Base-by-base conservation (phyloP, 495 filamentous ascomycete genomes). In the Cairneyella variabilis region DNA sequence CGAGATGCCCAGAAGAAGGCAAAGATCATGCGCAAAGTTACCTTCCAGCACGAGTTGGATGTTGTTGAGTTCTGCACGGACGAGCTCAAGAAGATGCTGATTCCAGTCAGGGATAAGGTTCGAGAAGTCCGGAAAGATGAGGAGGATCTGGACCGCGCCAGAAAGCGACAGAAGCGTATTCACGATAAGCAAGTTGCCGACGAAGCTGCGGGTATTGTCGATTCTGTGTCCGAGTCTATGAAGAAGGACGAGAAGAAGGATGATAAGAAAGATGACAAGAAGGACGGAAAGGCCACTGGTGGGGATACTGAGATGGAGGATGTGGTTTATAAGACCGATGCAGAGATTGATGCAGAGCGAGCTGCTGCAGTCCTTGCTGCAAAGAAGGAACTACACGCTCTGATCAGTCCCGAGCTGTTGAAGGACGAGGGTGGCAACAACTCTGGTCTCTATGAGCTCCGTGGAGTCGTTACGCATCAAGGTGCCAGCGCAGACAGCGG, bases 21-120 rank as follows among this genome's bases (percentile, higher is more conserved):
- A 49, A 98, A 98, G 80, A 98, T 98, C 63, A 91, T 98, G 91
- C 87, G 91, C 60, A 98, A 97, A 69, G 93, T 98, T 39, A 90
- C 89, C 0, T 98, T 98, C 68, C 92, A 91, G 16, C 81, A 84
- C 41, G 95, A 98, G 69, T 74, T 98, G 21, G 93, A 98, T 66
- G 84, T 85, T 3, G 87, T 95, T 9, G 93, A 98, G 62, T 97
- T 92, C 71, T 98, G 93, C 66, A 90, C 91, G 46, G 91, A 97
- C 34, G 83, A 93, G 48, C 76, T 98, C 41, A 82, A 79, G 66
- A 83, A 88, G 60, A 79, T 85, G 57, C 80, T 98, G 36, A 75
- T 97, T 45, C 93, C 93, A 3, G 83, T 97, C 27, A 80, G 93
- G 40, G 95, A 98, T 71, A 95, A 93, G 77, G 88, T 98, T 27